Evolutionary conservation across 305 asterid genomes (phyloP), one percentile per base, ranked within the genome.

Genomic region (Solanum chacoense): DNA sequence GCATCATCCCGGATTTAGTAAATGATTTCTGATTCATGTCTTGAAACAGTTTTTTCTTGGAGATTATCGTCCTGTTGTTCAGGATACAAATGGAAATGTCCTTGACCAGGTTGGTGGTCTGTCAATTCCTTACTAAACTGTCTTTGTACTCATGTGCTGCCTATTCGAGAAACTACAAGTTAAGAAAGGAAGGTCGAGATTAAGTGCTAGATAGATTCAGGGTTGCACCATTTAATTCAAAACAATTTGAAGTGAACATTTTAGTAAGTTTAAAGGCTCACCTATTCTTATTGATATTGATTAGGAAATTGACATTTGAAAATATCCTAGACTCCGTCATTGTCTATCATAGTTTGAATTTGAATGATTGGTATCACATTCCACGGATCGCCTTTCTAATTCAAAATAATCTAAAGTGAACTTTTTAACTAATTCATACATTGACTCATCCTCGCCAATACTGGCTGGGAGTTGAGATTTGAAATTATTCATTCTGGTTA

Each of bases 21-120:
- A 35, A 92, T 91, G 90, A 88, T 89, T 72, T 84, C 37, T 29
- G 90, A 72, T 90, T 69, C 89, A 93, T 88, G 89, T 93, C 88
- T 88, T 80, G 69, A 63, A 50, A 89, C 98, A 97, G 99, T 97
- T 97, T 92, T 97, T 97, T 90, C 92, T 97, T 79, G 99, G 99
- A 86, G 99, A 97, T 87, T 97, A 95, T 92, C 98, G 99, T 73
- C 99, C 99, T 86, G 96, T 96, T 87, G 91, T 95, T 92, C 99
- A 96, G 89, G 99, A 97, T 91, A 90, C 98, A 74, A 96, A 95
- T 86, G 99, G 98, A 89, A 96, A 97, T 95, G 98, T 95, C 91
- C 98, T 97, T 88, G 99, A 97, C 90, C 98, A 95, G 98, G 98
- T 98, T 89, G 85, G 92, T 88, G 74, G 6, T 83, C 42, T 22